Evolutionary conservation across 2,329 filamentous ascomycete genomes (phyloP), one percentile per base, ranked within the genome.

Genomic region (Orbilia blumenaviensis): DNA sequence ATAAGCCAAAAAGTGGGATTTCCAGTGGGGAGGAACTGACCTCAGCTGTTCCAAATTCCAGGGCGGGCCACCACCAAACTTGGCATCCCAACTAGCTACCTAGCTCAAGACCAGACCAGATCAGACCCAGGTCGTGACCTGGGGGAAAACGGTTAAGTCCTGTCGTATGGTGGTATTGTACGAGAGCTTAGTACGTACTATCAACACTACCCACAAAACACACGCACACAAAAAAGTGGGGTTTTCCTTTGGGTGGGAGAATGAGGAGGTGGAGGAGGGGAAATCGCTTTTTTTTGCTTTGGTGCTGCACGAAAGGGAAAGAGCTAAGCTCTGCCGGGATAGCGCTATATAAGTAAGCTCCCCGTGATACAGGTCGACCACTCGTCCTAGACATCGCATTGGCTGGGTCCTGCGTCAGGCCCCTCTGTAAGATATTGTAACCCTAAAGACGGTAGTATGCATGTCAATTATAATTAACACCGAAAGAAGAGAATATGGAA

Each of bases 241-340:
- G 69, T 74, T 74, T 5, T 32, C 6, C 12, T 48, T 23, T 46
- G 8, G 61, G 36, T 34, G 48, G 48, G 18, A 18, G n/a, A n/a
- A n/a, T n/a, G n/a, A n/a, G n/a, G n/a, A n/a, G n/a, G n/a, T n/a
- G n/a, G n/a, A n/a, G n/a, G n/a, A n/a, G n/a, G n/a, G n/a, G n/a
- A n/a, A n/a, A n/a, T n/a, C n/a, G n/a, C n/a, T n/a, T n/a, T 50
- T n/a, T 7, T 50, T 44, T 25, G 21, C 46, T 41, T 12, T n/a
- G 29, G 12, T 14, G 29, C n/a, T 29, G 48, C 48, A 34, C 27
- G n/a, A 54, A 14, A 36, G 56, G 56, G 41, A 44, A 23, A 42
- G 50, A 63, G 71, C 71, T 75, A 75, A 64, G 32, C 71, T 75
- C 54, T 52, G 25, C 71, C 67, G 63, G 71, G 71, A 68, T 64